Percentiles rank a stretch among this genome's conserved stretches.
phyloP scores from a whole-genome alignment of 2,329 filamentous ascomycete genomes.

The Ramichloridium luteum region DNA sequence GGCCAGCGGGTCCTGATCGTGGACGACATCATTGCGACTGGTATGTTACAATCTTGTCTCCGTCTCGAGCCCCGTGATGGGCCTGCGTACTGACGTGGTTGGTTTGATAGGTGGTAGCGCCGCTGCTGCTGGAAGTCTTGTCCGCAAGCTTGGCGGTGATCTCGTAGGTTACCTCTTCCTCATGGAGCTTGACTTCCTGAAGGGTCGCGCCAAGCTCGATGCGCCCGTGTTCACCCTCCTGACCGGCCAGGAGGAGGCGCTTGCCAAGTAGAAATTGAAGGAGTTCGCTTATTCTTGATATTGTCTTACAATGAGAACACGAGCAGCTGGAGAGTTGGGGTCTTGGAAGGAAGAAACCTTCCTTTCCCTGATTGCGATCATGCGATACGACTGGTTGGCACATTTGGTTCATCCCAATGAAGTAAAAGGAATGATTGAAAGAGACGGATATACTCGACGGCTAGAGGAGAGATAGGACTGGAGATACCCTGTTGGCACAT shows the following conservation, averaged over 20 bases:
- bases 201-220: constrained; percentile 80
- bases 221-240: constrained; percentile 76
- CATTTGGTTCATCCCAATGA: too few relatives aligned
- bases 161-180: constrained; percentile 88
- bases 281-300: constrained; percentile 1
- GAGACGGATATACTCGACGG: too few relatives aligned
- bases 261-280: constrained; percentile 6
- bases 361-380: too few relatives aligned
- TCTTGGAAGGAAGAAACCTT: too few relatives aligned
- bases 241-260: constrained; percentile 43
- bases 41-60: constrained; percentile 55
- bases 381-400: too few relatives aligned
- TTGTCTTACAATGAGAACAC: constrained; percentile 1
- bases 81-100: too few relatives aligned
- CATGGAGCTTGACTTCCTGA: constrained; percentile 85
- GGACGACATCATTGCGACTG: constrained; percentile 96
- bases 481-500: too few relatives aligned
- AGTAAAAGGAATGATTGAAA: too few relatives aligned
- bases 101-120: constrained; percentile 68
- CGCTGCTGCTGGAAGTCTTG: constrained; percentile 72
- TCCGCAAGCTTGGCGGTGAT: constrained; percentile 73
- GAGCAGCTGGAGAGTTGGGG: too few relatives aligned
- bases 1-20: constrained; percentile 88
- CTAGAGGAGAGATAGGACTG: too few relatives aligned
- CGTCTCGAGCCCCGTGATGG: too few relatives aligned